Percentiles rank a stretch among this genome's conserved stretches.
phyloP scores from a whole-genome alignment of 495 filamentous ascomycete genomes.

The Penicillium cinerascens region DNA sequence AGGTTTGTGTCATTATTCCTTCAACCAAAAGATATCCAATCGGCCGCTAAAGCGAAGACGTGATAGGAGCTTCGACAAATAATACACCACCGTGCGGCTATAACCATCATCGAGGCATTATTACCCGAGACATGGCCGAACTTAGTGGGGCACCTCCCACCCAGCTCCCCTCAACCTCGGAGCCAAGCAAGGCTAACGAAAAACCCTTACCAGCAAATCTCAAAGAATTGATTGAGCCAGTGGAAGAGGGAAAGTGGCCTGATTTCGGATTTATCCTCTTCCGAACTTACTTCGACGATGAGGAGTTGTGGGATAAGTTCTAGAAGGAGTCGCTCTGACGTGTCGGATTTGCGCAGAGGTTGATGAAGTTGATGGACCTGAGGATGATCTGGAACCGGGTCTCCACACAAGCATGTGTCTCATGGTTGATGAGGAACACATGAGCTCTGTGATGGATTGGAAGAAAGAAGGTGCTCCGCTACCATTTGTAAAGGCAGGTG shows the following conservation, averaged over 20 bases:
- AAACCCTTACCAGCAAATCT: neutral
- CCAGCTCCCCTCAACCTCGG: too few relatives aligned
- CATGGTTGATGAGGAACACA: slow-evolving; percentile 5
- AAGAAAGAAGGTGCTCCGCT: neutral
- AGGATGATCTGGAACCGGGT: neutral
- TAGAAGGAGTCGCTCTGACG: neutral
- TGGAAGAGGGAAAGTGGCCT: slow-evolving; percentile 1
- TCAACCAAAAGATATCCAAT: too few relatives aligned
- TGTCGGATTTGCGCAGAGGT: neutral
- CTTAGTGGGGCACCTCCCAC: too few relatives aligned
- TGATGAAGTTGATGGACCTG: neutral
- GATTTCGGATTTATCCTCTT: slow-evolving; percentile 3
- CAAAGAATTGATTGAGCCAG: neutral
- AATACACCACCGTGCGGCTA: too few relatives aligned
- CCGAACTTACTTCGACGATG: slow-evolving; percentile 1
- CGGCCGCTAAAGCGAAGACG: too few relatives aligned
- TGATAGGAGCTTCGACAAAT: too few relatives aligned
- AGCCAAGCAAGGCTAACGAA: too few relatives aligned
- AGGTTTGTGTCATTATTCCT: too few relatives aligned
- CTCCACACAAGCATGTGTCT: slow-evolving; percentile 1
- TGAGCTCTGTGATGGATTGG: slow-evolving; percentile 2
- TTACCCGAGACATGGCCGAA: too few relatives aligned
- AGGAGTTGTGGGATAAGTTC: neutral
- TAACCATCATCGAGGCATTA: too few relatives aligned
- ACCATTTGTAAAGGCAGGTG: slow-evolving; percentile 1